phyloP scores from a whole-genome alignment of 352 stramenopile species.

The Pythium guiyangense region DNA sequence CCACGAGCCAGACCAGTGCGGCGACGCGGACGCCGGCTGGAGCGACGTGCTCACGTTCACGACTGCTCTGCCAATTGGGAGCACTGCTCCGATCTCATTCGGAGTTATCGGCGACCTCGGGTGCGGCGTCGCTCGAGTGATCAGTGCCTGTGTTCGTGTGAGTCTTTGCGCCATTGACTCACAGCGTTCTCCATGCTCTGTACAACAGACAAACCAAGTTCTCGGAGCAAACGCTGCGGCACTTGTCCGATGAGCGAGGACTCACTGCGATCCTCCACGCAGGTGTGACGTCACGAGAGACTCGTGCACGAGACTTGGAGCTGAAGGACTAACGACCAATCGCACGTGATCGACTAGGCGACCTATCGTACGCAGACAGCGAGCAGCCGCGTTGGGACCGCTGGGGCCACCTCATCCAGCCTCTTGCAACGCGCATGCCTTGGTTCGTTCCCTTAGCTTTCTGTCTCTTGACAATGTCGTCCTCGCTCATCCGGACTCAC shows the following conservation, averaged over 20 bases:
- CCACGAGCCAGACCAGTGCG: slow-evolving; percentile 31
- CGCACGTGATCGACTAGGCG: too few relatives aligned
- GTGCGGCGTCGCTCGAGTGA: slow-evolving; percentile 14
- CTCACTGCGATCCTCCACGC: slow-evolving; percentile 41
- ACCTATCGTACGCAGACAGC: slow-evolving; percentile 80
- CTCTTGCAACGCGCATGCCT: slow-evolving; percentile 36
- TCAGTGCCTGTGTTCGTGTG: too few relatives aligned
- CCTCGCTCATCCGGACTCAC: neutral
- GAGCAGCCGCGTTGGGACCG: slow-evolving; percentile 73
- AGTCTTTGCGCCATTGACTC: too few relatives aligned
- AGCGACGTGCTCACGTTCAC: slow-evolving; percentile 34
- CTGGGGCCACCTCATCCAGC: slow-evolving; percentile 70
- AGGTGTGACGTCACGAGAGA: too few relatives aligned
- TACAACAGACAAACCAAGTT: slow-evolving; percentile 67
- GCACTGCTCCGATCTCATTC: slow-evolving; percentile 37
- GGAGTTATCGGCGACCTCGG: slow-evolving; percentile 80
- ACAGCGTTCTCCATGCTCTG: too few relatives aligned
- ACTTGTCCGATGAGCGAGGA: slow-evolving; percentile 26
- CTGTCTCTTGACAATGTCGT: too few relatives aligned
- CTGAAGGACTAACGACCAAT: too few relatives aligned
- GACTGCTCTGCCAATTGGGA: slow-evolving; percentile 24
- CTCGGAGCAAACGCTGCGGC: slow-evolving; percentile 61
- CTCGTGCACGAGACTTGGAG: too few relatives aligned
- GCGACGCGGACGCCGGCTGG: slow-evolving; percentile 21
- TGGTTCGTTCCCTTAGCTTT: slow-evolving; percentile 19